Evolutionary conservation across 2,329 filamentous ascomycete species (phyloP).

Genomic region (Ophiocordyceps camponoti-leonardi): DNA sequence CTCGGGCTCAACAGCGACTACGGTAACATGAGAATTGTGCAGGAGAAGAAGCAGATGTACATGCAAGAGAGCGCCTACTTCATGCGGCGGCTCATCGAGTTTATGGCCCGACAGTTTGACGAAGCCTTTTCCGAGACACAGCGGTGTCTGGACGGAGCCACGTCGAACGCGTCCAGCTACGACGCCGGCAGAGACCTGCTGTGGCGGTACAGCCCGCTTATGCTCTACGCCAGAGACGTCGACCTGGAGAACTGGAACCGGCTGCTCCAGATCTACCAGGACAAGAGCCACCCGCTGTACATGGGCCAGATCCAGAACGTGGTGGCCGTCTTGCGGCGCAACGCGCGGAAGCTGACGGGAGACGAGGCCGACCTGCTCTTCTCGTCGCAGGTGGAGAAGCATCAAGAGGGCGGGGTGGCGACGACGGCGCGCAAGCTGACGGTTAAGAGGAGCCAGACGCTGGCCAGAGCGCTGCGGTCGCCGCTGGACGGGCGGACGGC

Average conservation of each 20-base stretch:
- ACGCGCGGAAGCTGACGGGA: constrained; percentile 54
- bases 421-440: constrained; percentile 76
- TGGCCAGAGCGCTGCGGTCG: constrained; percentile 56
- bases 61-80: constrained; percentile 59
- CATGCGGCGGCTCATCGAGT: constrained; percentile 61
- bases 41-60: constrained; percentile 89
- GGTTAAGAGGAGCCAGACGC: constrained; percentile 81
- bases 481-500: constrained; percentile 44
- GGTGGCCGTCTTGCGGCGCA: constrained; percentile 61
- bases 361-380: constrained; percentile 81
- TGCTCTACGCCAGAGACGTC: constrained; percentile 77
- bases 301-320: constrained; percentile 69
- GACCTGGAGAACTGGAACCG: constrained; percentile 68
- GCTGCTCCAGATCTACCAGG: constrained; percentile 65
- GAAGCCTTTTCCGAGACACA: constrained; percentile 55
- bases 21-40: constrained; percentile 81
- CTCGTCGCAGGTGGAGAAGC: constrained; percentile 67
- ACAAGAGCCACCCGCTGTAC: constrained; percentile 59
- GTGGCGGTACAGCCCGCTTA: constrained; percentile 76
- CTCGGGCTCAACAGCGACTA: constrained; percentile 52
- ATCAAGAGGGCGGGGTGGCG: constrained; percentile 55
- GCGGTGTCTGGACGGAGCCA: constrained; percentile 41
- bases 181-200: constrained; percentile 54
- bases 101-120: constrained; percentile 68
- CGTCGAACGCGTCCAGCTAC: constrained; percentile 49